Conservation (phyloP, 331 rosid genomes). For the Arachis monticola region DNA sequence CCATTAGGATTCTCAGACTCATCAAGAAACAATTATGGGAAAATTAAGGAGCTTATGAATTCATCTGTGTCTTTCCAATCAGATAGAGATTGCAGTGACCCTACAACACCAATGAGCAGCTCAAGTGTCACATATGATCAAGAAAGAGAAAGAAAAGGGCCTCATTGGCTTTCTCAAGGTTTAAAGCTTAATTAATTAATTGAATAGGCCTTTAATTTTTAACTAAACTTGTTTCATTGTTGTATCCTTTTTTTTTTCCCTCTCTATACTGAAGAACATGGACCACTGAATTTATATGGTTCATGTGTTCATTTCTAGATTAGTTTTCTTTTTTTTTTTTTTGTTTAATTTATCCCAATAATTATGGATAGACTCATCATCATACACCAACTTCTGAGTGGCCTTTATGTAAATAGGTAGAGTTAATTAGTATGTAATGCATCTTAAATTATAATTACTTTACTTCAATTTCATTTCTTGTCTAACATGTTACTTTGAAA, state of each 20-base stretch:
- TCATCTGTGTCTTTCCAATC: conserved; percentile 70
- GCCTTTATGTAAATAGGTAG: conserved; percentile 52
- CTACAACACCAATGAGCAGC: conserved; percentile 88
- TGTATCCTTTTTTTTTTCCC: background rate
- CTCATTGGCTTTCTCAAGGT: conserved; percentile 87
- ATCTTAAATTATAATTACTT: conserved; percentile 11
- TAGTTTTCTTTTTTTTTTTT: conserved; percentile 37
- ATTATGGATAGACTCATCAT: conserved; percentile 48
- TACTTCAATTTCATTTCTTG: background rate
- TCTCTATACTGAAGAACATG: conserved; percentile 32
- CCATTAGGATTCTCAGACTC: conserved; percentile 41
- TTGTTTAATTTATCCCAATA: conserved; percentile 45
- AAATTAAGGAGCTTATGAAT: conserved; percentile 49
- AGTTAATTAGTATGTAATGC: conserved; percentile 28
- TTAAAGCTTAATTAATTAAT: conserved; percentile 56
- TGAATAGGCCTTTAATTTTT: conserved; percentile 41
- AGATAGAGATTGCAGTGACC: conserved; percentile 81
- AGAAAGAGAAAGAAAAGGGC: conserved; percentile 78
- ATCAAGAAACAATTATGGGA: conserved; percentile 30
- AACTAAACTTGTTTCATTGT: conserved; percentile 42
- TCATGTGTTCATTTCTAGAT: conserved; percentile 60
- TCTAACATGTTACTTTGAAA: conserved; percentile 26
- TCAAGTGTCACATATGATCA: conserved; percentile 85
- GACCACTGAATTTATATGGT: conserved; percentile 57
- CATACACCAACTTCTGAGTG: conserved; percentile 33